phyloP scores from a whole-genome alignment of 768 basidiomycete genomes.

The Lactarius sanguifluus region DNA sequence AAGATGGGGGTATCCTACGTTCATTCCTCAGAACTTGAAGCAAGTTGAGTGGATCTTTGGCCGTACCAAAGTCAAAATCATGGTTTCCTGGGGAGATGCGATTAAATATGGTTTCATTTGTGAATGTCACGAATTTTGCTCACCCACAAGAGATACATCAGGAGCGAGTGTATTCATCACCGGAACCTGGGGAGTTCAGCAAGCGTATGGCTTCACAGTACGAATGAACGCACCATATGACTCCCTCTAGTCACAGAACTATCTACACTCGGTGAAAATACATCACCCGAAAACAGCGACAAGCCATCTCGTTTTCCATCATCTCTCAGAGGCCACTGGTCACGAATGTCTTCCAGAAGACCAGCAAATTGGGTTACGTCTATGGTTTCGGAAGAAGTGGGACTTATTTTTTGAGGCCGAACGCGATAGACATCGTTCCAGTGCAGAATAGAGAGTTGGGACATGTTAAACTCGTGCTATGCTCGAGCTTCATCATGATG shows the following conservation, averaged over 20 bases:
- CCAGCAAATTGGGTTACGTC: constrained; percentile 86
- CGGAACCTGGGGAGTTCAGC: constrained; percentile 57
- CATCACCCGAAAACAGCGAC: constrained; percentile 83
- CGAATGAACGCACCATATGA: constrained; percentile 66
- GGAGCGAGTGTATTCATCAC: constrained; percentile 80
- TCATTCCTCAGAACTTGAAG: background rate
- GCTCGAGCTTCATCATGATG: background rate
- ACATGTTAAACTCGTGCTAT: constrained; percentile 34
- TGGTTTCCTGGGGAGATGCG: constrained; percentile 65
- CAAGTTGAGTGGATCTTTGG: background rate
- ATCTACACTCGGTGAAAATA: constrained; percentile 86
- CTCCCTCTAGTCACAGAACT: constrained; percentile 85
- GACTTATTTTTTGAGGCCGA: constrained; percentile 63
- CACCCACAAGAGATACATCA: constrained; percentile 79
- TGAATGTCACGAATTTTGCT: constrained; percentile 31
- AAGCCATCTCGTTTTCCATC: constrained; percentile 68
- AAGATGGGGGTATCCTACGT: constrained; percentile 60
- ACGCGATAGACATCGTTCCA: constrained; percentile 88
- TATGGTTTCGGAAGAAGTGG: constrained; percentile 59
- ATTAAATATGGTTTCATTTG: constrained; percentile 7
- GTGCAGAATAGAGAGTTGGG: constrained; percentile 52
- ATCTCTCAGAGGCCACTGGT: constrained; percentile 49
- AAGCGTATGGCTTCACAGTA: background rate
- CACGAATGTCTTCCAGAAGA: constrained; percentile 61
- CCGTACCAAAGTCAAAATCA: constrained; percentile 83